phyloP scores from a whole-genome alignment of 2,329 filamentous ascomycete genomes.

The Ophiostoma ips region DNA sequence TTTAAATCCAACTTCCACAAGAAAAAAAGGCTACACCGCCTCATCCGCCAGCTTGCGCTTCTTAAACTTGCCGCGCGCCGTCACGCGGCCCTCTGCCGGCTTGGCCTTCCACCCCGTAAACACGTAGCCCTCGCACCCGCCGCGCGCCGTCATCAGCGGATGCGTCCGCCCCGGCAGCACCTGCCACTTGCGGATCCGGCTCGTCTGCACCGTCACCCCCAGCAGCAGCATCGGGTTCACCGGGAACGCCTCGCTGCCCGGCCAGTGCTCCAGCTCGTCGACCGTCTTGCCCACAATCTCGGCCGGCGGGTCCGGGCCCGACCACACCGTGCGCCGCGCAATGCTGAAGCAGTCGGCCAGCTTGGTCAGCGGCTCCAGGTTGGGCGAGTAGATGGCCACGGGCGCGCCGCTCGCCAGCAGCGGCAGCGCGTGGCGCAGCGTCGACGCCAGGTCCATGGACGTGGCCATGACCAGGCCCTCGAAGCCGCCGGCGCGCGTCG shows the following conservation, averaged over 20 bases:
- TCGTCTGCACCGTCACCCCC: conserved; percentile 67
- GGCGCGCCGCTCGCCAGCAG: conserved; percentile 71
- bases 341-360: conserved; percentile 78
- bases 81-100: conserved; percentile 65
- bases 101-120: conserved; percentile 73
- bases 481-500: conserved; percentile 61
- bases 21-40: neutral
- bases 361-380: conserved; percentile 62
- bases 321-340: conserved; percentile 61
- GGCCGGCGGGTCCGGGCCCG: conserved; percentile 32
- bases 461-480: conserved; percentile 72
- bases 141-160: conserved; percentile 79
- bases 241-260: conserved; percentile 61
- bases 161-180: conserved; percentile 85
- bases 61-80: conserved; percentile 69
- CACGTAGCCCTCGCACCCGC: conserved; percentile 80
- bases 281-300: conserved; percentile 30
- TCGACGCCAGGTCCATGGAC: conserved; percentile 63
- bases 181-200: conserved; percentile 70
- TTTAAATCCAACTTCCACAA: neutral
- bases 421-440: conserved; percentile 63
- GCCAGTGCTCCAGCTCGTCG: conserved; percentile 41
- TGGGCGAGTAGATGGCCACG: conserved; percentile 72
- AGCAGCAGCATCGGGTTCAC: conserved; percentile 77
- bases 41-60: conserved; percentile 33